Base-by-base conservation (phyloP, 441 rosid species). In the Adansonia grandidieri region DNA sequence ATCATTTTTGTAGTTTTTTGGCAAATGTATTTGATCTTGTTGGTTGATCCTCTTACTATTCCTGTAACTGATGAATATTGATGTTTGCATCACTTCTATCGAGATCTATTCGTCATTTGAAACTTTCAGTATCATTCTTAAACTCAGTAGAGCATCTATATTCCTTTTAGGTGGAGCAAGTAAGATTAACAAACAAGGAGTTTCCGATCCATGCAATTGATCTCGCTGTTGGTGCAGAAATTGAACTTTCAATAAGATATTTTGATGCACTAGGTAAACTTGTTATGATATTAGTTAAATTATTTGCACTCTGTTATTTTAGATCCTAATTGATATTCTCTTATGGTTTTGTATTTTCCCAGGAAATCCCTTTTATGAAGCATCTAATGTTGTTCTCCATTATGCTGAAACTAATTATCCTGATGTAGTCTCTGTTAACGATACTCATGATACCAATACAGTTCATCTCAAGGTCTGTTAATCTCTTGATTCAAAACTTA, bases 361-460 rank as follows among this genome's bases (percentile, higher is more conserved):
- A 96, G 99, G 98, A 82, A 86, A 88, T 80, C 87, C 88, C 77
- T 96, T 96, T 80, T 87, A 86, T 78, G 99, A 94, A 88, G 96
- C 93, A 56, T 86, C 86, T 79, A 82, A 91, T 82, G 91, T 77
- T 50, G 69, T 87, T 82, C 77, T 85, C 68, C 82, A 87, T 84
- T 72, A 82, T 83, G 91, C 79, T 6, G 95, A 89, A 84, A 90
- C 97, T 61, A 91, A 94, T 85, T 88, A 88, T 83, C 94, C 81
- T 10, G 89, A 96, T 84, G 84, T 94, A 79, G 86, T 92, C 78
- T 89, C 88, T 57, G 73, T 94, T 66, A 86, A 82, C 58, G 62
- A 64, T 77, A 77, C 86, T 48, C 81, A 64, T 68, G 78, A 77
- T 82, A 82, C 80, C 68, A 85, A 80, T 79, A 87, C 86, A 80